phyloP scores from a whole-genome alignment of 495 filamentous ascomycete genomes.

The Penicillium pancosmium region DNA sequence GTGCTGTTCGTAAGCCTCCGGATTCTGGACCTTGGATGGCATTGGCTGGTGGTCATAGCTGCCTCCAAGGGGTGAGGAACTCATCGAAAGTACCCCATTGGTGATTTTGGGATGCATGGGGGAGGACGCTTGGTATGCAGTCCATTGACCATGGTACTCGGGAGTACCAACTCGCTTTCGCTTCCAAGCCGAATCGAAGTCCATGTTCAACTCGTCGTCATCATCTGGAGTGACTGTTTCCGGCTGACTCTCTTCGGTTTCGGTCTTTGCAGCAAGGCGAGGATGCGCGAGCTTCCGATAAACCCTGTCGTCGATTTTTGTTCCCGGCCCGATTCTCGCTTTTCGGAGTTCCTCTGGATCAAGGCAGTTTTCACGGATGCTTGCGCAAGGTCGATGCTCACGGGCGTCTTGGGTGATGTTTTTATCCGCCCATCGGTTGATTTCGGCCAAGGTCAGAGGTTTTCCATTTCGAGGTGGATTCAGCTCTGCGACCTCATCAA shows the following conservation, averaged over 20 bases:
- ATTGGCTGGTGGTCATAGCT: background rate
- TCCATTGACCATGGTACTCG: conserved; percentile 14
- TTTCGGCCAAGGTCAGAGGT: background rate
- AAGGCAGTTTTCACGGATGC: background rate
- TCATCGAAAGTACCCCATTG: conserved; percentile 18
- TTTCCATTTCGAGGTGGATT: background rate
- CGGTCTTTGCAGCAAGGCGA: background rate
- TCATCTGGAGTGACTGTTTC: background rate
- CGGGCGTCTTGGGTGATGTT: background rate
- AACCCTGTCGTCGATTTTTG: background rate
- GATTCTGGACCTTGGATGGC: background rate
- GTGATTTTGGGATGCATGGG: conserved; percentile 19
- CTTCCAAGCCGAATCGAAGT: background rate
- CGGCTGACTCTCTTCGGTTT: background rate
- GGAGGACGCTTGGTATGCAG: conserved; percentile 16
- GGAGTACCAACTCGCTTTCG: background rate
- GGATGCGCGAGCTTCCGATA: background rate
- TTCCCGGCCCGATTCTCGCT: background rate
- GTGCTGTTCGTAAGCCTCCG: background rate
- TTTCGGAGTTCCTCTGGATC: background rate
- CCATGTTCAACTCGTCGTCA: background rate
- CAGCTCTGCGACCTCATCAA: background rate
- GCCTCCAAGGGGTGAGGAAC: conserved; percentile 4
- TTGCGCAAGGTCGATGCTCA: background rate
- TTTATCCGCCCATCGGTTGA: background rate